Conservation (phyloP, 2,329 filamentous ascomycete species). For the Cryphonectria radicalis region DNA sequence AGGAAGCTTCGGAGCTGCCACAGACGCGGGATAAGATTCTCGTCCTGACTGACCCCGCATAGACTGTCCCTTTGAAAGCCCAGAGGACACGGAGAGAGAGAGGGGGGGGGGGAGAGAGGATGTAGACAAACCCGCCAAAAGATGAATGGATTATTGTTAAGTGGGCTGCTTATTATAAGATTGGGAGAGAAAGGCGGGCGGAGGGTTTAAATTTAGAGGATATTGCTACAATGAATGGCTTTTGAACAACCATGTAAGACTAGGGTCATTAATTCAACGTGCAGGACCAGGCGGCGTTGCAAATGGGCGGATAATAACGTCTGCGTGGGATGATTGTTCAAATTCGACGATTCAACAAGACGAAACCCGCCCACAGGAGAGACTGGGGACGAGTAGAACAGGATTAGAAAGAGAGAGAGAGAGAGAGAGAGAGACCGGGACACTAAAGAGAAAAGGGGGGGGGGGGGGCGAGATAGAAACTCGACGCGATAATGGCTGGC, state of each 20-base stretch:
- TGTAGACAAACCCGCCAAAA: background rate
- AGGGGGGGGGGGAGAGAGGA: background rate
- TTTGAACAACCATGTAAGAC: background rate
- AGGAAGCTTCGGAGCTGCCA: slow-evolving; percentile 22
- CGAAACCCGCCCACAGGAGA: background rate
- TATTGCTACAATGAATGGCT: background rate
- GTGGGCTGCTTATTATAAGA: background rate
- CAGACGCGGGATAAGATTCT: slow-evolving; percentile 21
- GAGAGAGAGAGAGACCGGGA: background rate
- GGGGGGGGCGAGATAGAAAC: background rate
- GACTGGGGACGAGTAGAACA: background rate
- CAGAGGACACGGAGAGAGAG: background rate
- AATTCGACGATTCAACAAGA: background rate
- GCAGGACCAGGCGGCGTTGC: background rate
- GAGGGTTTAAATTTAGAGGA: background rate
- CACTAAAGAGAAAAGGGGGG: background rate
- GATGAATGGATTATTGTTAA: background rate
- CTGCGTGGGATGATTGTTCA: background rate
- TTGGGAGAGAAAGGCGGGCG: background rate
- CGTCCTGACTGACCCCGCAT: background rate
- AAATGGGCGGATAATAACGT: background rate
- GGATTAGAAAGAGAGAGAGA: background rate
- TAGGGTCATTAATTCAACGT: background rate
- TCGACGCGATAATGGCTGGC: background rate
- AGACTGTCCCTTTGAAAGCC: background rate